Evolutionary conservation across 1,139 yeast genomes (phyloP), one percentile per base, ranked within the genome.

Genomic region (Geotrichum restrictum): DNA sequence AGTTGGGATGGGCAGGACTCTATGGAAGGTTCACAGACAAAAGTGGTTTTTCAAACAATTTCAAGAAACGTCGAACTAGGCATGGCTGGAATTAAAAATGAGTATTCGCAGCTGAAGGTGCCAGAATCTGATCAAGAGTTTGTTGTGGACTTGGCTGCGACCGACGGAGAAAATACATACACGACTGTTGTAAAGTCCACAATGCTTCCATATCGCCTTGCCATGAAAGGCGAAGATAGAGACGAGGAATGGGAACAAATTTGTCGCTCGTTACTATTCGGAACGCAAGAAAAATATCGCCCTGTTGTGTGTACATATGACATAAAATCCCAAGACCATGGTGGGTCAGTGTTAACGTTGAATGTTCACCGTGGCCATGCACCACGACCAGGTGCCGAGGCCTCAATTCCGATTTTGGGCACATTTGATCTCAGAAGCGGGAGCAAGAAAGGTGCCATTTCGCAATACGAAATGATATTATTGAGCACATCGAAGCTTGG

Each of bases 371-470:
- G 38, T 13, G 49, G 49, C 29, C 43, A 46, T 27, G 49, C 49
- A 13, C 49, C 49, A 10, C 49, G 49, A 11, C 49, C 49, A 6
- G 49, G 49, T 2, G 49, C 49, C 16, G 49, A 46, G n/a, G 36
- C 49, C 6, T 16, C 24, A 3, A 46, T 46, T 13, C 49, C 49
- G 8, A 29, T 46, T 6, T 18, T 46, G 5, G 49, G 49, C 6
- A 18, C 49, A 1, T 38, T 29, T 11, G 18, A 24, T 13, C 49
- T 34, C 41, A 43, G 22, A 29, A 45, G 27, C 11, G 37, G 14
- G n/a, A 45, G 8, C 19, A 43, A 33, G n/a, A 31, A 31, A 19
- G 16, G 36, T 5, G 27, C 31, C 22, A 36, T 29, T n/a, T 34
- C 49, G 1, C 40, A 24, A 10, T 34, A 38, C 19, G 33, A 41